These are phyloP conservation scores for Pseudisothecium myosuroides DNA, from an alignment of 225 moss, liverwort and hornwort genomes.

Conservation along the genomic window DNA sequence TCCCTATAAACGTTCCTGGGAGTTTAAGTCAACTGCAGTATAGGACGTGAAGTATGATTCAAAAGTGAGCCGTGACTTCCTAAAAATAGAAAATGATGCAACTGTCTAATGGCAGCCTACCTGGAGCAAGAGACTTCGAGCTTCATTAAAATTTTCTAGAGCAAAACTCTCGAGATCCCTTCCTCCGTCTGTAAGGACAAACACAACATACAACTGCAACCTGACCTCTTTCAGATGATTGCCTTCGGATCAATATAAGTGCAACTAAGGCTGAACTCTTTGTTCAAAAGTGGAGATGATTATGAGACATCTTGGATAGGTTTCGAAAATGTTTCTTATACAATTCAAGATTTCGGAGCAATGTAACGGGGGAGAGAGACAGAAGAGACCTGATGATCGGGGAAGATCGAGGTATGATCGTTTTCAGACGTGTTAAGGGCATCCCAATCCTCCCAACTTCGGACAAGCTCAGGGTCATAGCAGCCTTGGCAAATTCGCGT, in stretches of 20 bases:
- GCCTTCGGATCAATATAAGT: neutral
- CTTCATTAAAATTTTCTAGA: conserved; percentile 63
- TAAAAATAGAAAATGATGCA: neutral
- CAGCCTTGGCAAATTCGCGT: conserved; percentile 74
- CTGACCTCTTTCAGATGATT: neutral
- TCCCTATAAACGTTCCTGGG: neutral
- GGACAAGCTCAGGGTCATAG: conserved; percentile 67
- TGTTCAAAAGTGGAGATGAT: neutral
- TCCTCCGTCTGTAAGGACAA: conserved; percentile 93
- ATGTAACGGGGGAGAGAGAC: neutral
- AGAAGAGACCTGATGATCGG: conserved; percentile 64
- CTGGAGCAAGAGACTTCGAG: conserved; percentile 78
- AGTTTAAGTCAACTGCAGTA: neutral
- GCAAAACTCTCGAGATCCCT: conserved; percentile 77
- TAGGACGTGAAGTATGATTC: neutral
- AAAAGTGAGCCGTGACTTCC: neutral
- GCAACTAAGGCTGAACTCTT: neutral
- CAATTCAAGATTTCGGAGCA: neutral
- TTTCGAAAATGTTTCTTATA: neutral
- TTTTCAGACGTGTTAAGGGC: conserved; percentile 64
- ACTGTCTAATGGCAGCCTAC: conserved; percentile 18
- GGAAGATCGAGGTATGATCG: conserved; percentile 87
- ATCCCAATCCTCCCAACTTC: conserved; percentile 95
- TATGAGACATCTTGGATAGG: neutral
- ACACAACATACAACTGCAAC: conserved; percentile 83